Percentiles rank a stretch among this genome's conserved stretches.
Evolutionary conservation across 192 early-diverging fungal species (phyloP).

Genomic region (Globomyces pollinis-pini): DNA sequence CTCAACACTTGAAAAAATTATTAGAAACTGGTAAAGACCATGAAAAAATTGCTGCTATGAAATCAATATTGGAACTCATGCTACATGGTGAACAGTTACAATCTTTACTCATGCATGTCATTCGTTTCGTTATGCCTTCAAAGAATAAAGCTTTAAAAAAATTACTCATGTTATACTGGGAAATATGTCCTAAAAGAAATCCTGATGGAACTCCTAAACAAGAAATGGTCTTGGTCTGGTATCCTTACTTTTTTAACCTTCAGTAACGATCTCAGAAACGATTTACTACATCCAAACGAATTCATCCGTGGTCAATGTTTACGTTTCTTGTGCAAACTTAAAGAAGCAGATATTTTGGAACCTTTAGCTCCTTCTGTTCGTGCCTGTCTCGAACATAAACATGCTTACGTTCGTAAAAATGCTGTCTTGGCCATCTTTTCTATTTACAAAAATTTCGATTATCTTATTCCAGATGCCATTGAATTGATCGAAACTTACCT

Average conservation of each 20-base stretch:
- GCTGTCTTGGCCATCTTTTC: constrained; percentile 88
- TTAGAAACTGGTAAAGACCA: constrained; percentile 92
- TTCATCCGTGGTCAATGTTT: constrained; percentile 91
- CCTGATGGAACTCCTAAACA: neutral
- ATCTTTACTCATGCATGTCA: constrained; percentile 92
- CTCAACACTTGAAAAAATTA: constrained; percentile 49
- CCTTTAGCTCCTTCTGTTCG: constrained; percentile 84
- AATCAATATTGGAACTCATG: constrained; percentile 81
- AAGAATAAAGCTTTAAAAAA: constrained; percentile 97
- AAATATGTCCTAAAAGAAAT: constrained; percentile 77
- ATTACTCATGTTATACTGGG: constrained; percentile 93
- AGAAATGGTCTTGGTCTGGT: constrained; percentile 89
- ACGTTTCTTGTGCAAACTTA: constrained; percentile 90
- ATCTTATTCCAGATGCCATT: constrained; percentile 90
- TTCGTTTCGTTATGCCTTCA: constrained; percentile 93
- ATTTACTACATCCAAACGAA: constrained; percentile 98
- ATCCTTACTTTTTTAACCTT: constrained; percentile 5
- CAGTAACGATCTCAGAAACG: constrained; percentile 88
- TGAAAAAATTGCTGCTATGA: constrained; percentile 89
- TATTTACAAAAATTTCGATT: constrained; percentile 82
- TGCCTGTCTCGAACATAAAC: constrained; percentile 87
- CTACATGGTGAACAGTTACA: constrained; percentile 84
- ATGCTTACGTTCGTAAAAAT: constrained; percentile 98
- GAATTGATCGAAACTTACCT: constrained; percentile 70
- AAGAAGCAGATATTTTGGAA: constrained; percentile 90